phyloP scores from a whole-genome alignment of 139 green algal genomes.

The Desmodesmus armatus region DNA sequence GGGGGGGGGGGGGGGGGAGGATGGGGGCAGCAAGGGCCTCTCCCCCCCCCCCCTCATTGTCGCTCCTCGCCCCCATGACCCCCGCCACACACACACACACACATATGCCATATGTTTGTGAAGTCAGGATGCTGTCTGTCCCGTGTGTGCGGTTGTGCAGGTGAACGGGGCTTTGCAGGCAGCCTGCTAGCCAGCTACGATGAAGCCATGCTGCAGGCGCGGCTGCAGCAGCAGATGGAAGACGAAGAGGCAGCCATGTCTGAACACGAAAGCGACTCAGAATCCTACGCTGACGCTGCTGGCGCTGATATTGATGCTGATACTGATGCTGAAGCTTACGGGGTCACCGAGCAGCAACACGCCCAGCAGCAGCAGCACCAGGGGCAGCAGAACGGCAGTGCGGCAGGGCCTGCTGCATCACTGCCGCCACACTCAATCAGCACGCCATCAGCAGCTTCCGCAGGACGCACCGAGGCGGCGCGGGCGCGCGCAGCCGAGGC shows the following conservation, averaged over 20 bases:
- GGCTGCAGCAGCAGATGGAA: constrained; percentile 31
- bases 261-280: constrained; percentile 26
- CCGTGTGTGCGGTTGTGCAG: not conserved
- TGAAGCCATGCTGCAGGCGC: not conserved
- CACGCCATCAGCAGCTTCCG: not conserved
- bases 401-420: not conserved
- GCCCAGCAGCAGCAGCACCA: constrained; percentile 7
- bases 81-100: too few species aligned
- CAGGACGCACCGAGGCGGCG: not conserved
- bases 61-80: too few species aligned
- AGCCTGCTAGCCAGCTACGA: constrained; percentile 22
- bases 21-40: too few species aligned
- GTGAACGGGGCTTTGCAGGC: constrained; percentile 5
- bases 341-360: too few species aligned
- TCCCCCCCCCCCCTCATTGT: too few species aligned
- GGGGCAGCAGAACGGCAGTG: not conserved
- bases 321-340: too few species aligned
- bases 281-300: too few species aligned
- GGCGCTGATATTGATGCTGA: too few species aligned
- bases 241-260: constrained; percentile 27
- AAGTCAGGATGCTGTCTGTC: not conserved
- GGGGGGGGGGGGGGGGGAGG: too few species aligned
- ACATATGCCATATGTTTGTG: not conserved
- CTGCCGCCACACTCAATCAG: not conserved
- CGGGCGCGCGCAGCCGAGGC: constrained; percentile 25